Conservation (phyloP, 257 asterid genomes). For the Solanum chaucha region DNA sequence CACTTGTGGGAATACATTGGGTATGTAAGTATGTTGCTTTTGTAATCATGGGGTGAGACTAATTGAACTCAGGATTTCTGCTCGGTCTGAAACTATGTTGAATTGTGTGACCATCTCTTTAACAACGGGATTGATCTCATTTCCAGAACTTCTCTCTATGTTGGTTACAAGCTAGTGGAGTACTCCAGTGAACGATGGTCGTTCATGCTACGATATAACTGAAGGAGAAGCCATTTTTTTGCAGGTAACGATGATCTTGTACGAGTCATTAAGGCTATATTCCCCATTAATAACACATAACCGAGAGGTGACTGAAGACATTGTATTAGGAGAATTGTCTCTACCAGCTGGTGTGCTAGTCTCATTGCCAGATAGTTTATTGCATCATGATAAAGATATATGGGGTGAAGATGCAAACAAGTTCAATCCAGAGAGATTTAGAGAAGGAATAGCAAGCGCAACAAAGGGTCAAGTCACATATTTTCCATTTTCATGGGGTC, state of each 20-base stretch:
- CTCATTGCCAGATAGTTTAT: neutral
- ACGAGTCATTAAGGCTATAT: neutral
- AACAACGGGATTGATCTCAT: neutral
- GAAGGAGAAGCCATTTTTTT: neutral
- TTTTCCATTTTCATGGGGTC: constrained; percentile 30
- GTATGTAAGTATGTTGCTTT: neutral
- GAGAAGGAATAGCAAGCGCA: neutral
- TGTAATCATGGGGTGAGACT: neutral
- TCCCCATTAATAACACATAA: neutral
- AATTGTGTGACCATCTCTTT: neutral
- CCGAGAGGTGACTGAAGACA: neutral
- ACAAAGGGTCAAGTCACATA: neutral
- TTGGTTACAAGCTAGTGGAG: neutral
- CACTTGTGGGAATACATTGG: neutral
- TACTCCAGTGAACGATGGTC: neutral
- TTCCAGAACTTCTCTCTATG: neutral
- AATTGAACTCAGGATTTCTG: neutral
- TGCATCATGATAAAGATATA: neutral
- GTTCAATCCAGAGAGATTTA: neutral
- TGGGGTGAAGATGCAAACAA: neutral
- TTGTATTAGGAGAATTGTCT: neutral
- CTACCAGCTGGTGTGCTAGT: neutral
- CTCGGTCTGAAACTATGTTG: neutral
- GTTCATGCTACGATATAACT: neutral
- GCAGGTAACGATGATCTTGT: neutral